A percentile compares a stretch with the other conserved stretches of the same genome.
These are phyloP conservation scores for Malassezia japonica DNA, from an alignment of 1,284 basidiomycete species.

Conservation along the genomic window DNA sequence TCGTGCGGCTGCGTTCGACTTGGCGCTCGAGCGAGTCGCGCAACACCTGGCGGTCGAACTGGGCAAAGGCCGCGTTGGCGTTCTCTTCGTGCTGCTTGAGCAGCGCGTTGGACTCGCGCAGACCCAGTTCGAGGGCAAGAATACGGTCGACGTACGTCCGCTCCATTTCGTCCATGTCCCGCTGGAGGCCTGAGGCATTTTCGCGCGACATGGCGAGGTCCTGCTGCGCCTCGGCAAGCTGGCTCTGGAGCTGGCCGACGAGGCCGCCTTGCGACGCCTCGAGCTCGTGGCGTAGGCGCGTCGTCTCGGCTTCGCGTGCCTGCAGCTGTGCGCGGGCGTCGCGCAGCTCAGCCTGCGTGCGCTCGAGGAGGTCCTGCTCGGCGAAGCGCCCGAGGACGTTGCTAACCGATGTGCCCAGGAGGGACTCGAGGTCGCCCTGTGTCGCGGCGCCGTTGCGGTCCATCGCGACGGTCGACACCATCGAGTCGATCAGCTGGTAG, in stretches of 20 bases:
- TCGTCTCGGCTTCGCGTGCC: conserved; percentile 57
- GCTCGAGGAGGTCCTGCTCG: conserved; percentile 74
- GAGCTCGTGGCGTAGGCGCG: conserved; percentile 65
- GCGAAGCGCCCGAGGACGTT: conserved; percentile 81
- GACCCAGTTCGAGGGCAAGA: conserved; percentile 77
- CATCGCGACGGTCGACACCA: conserved; percentile 84
- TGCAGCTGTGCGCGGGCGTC: conserved; percentile 62
- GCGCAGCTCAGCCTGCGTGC: conserved; percentile 67
- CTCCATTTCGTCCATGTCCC: conserved; percentile 69
- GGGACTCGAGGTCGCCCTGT: conserved; percentile 61
- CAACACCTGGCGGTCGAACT: conserved; percentile 51
- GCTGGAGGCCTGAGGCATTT: conserved; percentile 53
- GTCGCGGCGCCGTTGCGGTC: conserved; percentile 67
- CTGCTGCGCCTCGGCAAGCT: conserved; percentile 66
- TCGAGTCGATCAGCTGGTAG: conserved; percentile 85
- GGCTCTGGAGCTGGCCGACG: conserved; percentile 68
- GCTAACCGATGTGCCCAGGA: conserved; percentile 80
- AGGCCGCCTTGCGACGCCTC: conserved; percentile 70
- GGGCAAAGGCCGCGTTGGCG: conserved; percentile 27
- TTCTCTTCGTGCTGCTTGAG: conserved; percentile 62
- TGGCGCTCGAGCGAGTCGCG: conserved; percentile 53
- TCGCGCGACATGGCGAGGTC: conserved; percentile 69
- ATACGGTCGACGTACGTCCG: conserved; percentile 76
- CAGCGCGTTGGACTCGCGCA: conserved; percentile 80
- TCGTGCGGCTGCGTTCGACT: conserved; percentile 44